phyloP scores from a whole-genome alignment of 179 eudicot species.

The Vitellaria paradoxa region DNA sequence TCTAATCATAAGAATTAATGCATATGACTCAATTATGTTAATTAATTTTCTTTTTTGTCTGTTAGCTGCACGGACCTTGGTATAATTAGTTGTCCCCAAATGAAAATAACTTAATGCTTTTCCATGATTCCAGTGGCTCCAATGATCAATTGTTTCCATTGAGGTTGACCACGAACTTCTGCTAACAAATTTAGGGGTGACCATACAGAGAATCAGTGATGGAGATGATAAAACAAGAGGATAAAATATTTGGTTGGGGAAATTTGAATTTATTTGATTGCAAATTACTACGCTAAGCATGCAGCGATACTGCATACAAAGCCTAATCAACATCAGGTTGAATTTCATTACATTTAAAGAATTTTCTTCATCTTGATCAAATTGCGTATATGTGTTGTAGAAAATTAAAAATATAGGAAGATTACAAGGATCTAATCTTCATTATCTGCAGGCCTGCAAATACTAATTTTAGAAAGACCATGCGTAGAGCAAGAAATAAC shows the following conservation, averaged over 20 bases:
- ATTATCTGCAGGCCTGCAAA: too few species aligned
- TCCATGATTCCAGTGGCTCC: slow-evolving; percentile 22
- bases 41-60: not conserved
- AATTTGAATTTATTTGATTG: not conserved
- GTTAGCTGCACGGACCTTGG: slow-evolving; percentile 13
- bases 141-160: slow-evolving; percentile 11
- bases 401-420: too few species aligned
- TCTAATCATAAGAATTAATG: too few species aligned
- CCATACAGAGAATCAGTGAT: not conserved
- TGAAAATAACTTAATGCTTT: slow-evolving; percentile 19
- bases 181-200: slow-evolving; percentile 7
- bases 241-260: not conserved
- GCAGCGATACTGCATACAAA: not conserved
- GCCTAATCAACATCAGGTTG: not conserved
- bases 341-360: not conserved
- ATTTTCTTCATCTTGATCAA: not conserved
- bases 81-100: not conserved
- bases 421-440: too few species aligned
- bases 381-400: not conserved
- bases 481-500: too few species aligned
- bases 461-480: too few species aligned
- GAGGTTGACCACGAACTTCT: slow-evolving; percentile 25
- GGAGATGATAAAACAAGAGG: not conserved
- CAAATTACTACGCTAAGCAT: not conserved
- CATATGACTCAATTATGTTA: not conserved